Percentiles rank a stretch among this genome's conserved stretches.
These are phyloP conservation scores for Andrographis paniculata DNA, from an alignment of 305 asterid species.

Conservation along the genomic window DNA sequence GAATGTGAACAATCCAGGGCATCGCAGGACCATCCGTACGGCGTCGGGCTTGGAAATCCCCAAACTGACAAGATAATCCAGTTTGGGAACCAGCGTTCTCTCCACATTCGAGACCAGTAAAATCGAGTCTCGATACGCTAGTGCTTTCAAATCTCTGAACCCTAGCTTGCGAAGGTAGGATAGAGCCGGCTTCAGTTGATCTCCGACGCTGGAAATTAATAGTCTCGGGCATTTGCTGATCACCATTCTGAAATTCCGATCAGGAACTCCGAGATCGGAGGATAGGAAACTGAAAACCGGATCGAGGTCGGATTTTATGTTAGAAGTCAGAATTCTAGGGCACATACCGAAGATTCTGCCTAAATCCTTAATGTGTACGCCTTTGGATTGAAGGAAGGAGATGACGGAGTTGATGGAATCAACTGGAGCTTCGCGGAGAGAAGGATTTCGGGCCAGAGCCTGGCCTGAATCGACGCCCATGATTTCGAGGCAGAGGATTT, in stretches of 20 bases:
- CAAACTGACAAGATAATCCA: slow-evolving; percentile 38
- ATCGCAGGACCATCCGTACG: slow-evolving; percentile 61
- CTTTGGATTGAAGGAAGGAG: slow-evolving; percentile 73
- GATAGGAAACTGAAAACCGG: slow-evolving; percentile 76
- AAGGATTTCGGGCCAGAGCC: slow-evolving; percentile 63
- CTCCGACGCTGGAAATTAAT: slow-evolving; percentile 47
- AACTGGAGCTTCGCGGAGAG: slow-evolving; percentile 55
- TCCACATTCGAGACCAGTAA: slow-evolving; percentile 74
- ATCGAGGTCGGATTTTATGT: slow-evolving; percentile 41
- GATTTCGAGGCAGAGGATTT: slow-evolving; percentile 81
- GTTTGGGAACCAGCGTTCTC: slow-evolving; percentile 70
- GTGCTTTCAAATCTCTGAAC: slow-evolving; percentile 38
- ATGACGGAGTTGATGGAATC: slow-evolving; percentile 53
- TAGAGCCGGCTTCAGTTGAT: slow-evolving; percentile 73
- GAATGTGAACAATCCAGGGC: slow-evolving; percentile 73
- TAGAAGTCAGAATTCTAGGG: slow-evolving; percentile 62
- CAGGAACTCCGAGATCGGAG: slow-evolving; percentile 50
- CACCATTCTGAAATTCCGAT: slow-evolving; percentile 42
- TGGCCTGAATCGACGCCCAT: slow-evolving; percentile 88
- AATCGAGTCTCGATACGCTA: slow-evolving; percentile 67
- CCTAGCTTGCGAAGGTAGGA: slow-evolving; percentile 72
- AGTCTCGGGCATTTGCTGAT: slow-evolving; percentile 79
- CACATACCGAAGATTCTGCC: slow-evolving; percentile 83
- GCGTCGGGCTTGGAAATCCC: slow-evolving; percentile 56
- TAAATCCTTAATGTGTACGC: slow-evolving; percentile 72